Evolutionary conservation across 2,329 filamentous ascomycete genomes (phyloP).

Genomic region (Arthroderma uncinatum): DNA sequence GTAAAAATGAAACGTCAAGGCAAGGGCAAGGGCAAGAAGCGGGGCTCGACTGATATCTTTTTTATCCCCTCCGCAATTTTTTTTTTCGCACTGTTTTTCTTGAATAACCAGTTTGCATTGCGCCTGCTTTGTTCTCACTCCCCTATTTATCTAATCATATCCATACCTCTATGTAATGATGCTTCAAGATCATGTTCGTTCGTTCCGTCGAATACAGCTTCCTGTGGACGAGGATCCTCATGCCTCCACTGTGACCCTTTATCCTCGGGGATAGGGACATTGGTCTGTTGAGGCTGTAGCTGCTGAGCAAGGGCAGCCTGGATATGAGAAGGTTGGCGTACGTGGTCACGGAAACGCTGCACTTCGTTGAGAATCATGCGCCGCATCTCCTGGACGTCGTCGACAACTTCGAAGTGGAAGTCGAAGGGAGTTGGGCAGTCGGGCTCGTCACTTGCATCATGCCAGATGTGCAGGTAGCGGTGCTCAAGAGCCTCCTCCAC

Average conservation of each 20-base stretch:
- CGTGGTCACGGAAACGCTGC: constrained; percentile 61
- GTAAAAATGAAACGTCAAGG: not conserved
- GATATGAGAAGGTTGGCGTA: constrained; percentile 41
- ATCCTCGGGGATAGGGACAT: constrained; percentile 53
- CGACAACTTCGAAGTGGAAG: constrained; percentile 96
- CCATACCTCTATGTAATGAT: constrained; percentile 47
- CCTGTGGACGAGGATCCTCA: constrained; percentile 53
- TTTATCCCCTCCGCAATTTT: not conserved
- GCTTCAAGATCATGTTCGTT: constrained; percentile 39
- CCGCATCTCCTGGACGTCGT: constrained; percentile 90
- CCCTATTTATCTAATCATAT: constrained; percentile 29
- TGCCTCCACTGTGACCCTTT: constrained; percentile 45
- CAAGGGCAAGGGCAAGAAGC: not conserved
- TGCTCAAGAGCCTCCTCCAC: constrained; percentile 95
- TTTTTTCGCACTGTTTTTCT: not conserved
- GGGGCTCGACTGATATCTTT: not conserved
- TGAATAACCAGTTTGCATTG: not conserved
- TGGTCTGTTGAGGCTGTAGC: constrained; percentile 35
- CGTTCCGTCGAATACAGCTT: constrained; percentile 34
- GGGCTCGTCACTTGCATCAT: constrained; percentile 92
- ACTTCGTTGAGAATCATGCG: constrained; percentile 97
- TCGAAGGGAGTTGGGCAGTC: constrained; percentile 89
- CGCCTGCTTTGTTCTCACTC: not conserved
- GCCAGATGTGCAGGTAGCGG: constrained; percentile 94
- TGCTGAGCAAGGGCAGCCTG: constrained; percentile 27